Base-by-base conservation (phyloP, 2,329 filamentous ascomycete species). In the Cryphonectria nitschkei region DNA sequence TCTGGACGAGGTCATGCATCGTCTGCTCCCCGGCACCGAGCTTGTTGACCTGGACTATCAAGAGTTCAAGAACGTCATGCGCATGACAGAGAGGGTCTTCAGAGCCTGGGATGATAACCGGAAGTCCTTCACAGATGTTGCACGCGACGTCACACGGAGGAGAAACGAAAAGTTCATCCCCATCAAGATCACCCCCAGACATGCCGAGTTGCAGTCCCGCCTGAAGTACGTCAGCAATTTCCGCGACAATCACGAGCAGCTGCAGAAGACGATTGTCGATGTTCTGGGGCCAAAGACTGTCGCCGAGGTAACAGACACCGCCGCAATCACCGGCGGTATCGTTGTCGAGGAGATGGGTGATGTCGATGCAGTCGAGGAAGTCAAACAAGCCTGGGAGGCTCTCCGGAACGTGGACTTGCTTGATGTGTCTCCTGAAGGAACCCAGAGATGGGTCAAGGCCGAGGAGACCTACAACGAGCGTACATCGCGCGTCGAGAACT, bases 161-260 rank as follows among this genome's bases (percentile, higher is more conserved):
- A 90, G 96, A 75, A 97, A 97, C 77, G 97, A 98, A 81, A 97
- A 97, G 80, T 99, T 99, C 80, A 98, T 99, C 74, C 95, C 95
- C 5, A 98, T 99, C 85, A 98, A 98, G 84, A 95, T 99, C 79
- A 89, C 87, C 74, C 92, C 94, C 73, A 92, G 93, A 76, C 96
- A 99, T 79, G 91, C 89, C 54, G 93, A 95, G 79, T 93, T 96
- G 37, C 94, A 98, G 81, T 92, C 96, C 73, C 90, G 96, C 60
- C 86, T 99, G 75, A 94, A 93, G 77, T 99, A 99, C 80, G 94
- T 99, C 74, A 90, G 90, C 76, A 97, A 93, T 29, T 99, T 99
- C 84, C 90, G 96, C 37, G 93, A 95, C 77, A 98, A 98, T 78
- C 96, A 99, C 79, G 96, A 99, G 82, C 96, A 99, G 82, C 88